Evolutionary conservation across 2,329 filamentous ascomycete genomes (phyloP).

Genomic region (Colletotrichum australisinense): DNA sequence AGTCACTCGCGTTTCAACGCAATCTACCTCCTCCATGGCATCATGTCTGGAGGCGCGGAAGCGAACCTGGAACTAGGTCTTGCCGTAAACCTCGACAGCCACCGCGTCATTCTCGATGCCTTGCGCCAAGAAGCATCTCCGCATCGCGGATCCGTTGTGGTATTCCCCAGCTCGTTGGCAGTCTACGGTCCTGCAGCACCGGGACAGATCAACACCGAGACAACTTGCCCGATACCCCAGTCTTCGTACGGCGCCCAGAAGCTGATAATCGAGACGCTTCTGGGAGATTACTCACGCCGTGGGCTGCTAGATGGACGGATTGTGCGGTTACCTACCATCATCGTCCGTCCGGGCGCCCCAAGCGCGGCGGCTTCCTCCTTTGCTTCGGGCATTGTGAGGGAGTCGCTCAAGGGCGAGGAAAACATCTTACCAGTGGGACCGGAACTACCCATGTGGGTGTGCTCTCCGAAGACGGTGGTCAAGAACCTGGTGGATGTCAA

Average conservation of each 20-base stretch:
- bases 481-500: slow-evolving; percentile 57
- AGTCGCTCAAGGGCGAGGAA: slow-evolving; percentile 62
- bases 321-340: slow-evolving; percentile 69
- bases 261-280: slow-evolving; percentile 68
- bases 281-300: slow-evolving; percentile 63
- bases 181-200: slow-evolving; percentile 61
- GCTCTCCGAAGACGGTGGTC: slow-evolving; percentile 58
- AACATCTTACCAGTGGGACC: slow-evolving; percentile 57
- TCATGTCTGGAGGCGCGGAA: slow-evolving; percentile 73
- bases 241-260: slow-evolving; percentile 72
- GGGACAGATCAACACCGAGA: slow-evolving; percentile 51
- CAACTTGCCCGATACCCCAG: slow-evolving; percentile 62
- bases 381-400: slow-evolving; percentile 70
- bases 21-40: slow-evolving; percentile 71
- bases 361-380: slow-evolving; percentile 72
- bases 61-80: slow-evolving; percentile 66
- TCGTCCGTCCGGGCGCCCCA: slow-evolving; percentile 69
- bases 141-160: slow-evolving; percentile 61
- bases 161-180: slow-evolving; percentile 70
- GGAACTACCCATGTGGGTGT: slow-evolving; percentile 58
- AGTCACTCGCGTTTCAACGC: slow-evolving; percentile 49
- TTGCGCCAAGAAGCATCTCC: slow-evolving; percentile 48
- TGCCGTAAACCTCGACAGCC: slow-evolving; percentile 69
- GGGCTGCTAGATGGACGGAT: slow-evolving; percentile 67
- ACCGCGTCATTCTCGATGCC: slow-evolving; percentile 62